Evolutionary conservation across 805 yeast species (phyloP).

Genomic region (Yamadazyma sp.): DNA sequence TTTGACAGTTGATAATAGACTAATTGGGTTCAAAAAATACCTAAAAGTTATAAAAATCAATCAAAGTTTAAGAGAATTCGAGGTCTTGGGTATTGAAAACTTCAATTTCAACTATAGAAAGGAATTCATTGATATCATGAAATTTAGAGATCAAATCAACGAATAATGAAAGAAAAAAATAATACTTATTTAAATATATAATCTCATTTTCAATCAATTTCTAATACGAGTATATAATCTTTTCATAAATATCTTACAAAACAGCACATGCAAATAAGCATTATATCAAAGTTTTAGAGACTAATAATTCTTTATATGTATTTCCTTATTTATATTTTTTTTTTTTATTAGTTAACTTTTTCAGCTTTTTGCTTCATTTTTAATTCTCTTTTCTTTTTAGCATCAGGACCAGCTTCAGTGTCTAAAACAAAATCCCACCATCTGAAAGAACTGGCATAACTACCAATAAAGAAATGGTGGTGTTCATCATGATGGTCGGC

Average conservation of each 20-base stretch:
- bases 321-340: too few species aligned
- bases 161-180: too few species aligned
- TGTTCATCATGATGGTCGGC: slow-evolving; percentile 63
- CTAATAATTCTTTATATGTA: too few species aligned
- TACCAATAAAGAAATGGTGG: slow-evolving; percentile 59
- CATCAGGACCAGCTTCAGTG: slow-evolving; percentile 56
- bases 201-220: too few species aligned
- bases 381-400: slow-evolving; percentile 45
- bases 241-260: too few species aligned
- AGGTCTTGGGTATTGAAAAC: slow-evolving; percentile 45
- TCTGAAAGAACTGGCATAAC: slow-evolving; percentile 55
- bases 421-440: slow-evolving; percentile 54
- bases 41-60: slow-evolving; percentile 46
- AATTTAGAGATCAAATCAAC: slow-evolving; percentile 40
- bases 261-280: too few species aligned
- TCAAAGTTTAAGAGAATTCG: slow-evolving; percentile 46
- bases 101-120: slow-evolving; percentile 25
- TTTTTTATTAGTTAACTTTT: slow-evolving; percentile 10
- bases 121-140: slow-evolving; percentile 43
- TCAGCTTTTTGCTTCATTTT: slow-evolving; percentile 44
- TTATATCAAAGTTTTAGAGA: too few species aligned
- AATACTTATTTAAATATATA: too few species aligned
- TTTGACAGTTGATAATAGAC: slow-evolving; percentile 24
- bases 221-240: too few species aligned
- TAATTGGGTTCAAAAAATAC: slow-evolving; percentile 25